Evolutionary conservation across 306 rosid species (phyloP).

Genomic region (Vicia villosa): DNA sequence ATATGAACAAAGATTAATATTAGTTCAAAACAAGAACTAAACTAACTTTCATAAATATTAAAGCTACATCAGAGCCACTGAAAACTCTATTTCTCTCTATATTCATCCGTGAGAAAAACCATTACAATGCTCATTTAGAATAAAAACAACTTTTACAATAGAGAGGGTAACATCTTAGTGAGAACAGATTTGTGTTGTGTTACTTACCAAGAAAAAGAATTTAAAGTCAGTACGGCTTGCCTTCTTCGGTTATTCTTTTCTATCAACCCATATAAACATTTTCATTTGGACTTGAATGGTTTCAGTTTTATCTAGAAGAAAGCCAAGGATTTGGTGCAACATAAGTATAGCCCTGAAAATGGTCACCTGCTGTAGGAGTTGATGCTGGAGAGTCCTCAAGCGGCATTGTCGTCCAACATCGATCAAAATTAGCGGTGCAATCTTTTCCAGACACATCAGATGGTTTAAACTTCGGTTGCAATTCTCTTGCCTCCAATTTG

Average conservation of each 20-base stretch:
- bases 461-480: slow-evolving; percentile 83
- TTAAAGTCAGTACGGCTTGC: slow-evolving; percentile 26
- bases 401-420: slow-evolving; percentile 94
- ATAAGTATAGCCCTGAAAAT: slow-evolving; percentile 84
- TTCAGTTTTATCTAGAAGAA: slow-evolving; percentile 54
- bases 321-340: slow-evolving; percentile 93
- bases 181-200: slow-evolving; percentile 30
- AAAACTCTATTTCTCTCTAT: slow-evolving; percentile 17
- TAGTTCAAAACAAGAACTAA: slow-evolving; percentile 7
- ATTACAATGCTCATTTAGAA: slow-evolving; percentile 18
- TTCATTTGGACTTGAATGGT: slow-evolving; percentile 18
- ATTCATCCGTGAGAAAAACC: slow-evolving; percentile 19
- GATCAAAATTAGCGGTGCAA: slow-evolving; percentile 84
- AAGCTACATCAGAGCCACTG: slow-evolving; percentile 24
- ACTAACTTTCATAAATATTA: slow-evolving; percentile 21
- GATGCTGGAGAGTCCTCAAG: slow-evolving; percentile 87
- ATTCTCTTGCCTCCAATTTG: slow-evolving; percentile 84
- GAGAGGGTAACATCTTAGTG: slow-evolving; percentile 4
- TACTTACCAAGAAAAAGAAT: slow-evolving; percentile 32
- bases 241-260: slow-evolving; percentile 28
- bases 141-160: slow-evolving; percentile 3
- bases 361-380: slow-evolving; percentile 81
- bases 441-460: slow-evolving; percentile 82
- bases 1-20: slow-evolving; percentile 9
- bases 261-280: slow-evolving; percentile 7